Percentiles rank a stretch among this genome's conserved stretches.
These are phyloP conservation scores for Akanthomyces lecanii DNA, from an alignment of 2,329 filamentous ascomycete genomes.

Conservation along the genomic window DNA sequence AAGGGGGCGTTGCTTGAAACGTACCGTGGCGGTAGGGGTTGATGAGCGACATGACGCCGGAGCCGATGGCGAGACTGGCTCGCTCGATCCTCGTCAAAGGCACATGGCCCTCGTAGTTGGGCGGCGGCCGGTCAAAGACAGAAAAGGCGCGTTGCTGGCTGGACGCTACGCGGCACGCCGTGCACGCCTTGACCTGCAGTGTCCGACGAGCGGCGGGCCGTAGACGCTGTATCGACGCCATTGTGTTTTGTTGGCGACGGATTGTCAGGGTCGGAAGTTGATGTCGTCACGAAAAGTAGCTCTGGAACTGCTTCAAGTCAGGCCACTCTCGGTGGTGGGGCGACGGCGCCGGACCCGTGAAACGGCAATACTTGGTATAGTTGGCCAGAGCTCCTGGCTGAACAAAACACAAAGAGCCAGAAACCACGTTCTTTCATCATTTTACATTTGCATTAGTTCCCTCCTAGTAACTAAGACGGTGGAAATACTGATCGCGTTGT, in stretches of 20 bases:
- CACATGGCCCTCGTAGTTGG: constrained; percentile 89
- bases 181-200: constrained; percentile 23
- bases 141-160: constrained; percentile 55
- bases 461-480: too few relatives aligned
- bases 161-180: constrained; percentile 23
- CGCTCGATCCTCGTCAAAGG: constrained; percentile 78
- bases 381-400: too few relatives aligned
- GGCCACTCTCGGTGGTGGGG: constrained; percentile 6
- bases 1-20: background rate
- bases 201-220: background rate
- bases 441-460: too few relatives aligned
- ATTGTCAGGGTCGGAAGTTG: background rate
- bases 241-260: background rate
- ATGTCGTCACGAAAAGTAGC: background rate
- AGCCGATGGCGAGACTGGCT: constrained; percentile 62
- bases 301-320: background rate
- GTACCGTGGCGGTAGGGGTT: constrained; percentile 77
- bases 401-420: too few relatives aligned
- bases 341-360: background rate
- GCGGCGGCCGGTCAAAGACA: constrained; percentile 74
- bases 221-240: constrained; percentile 8
- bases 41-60: constrained; percentile 58
- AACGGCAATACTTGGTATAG: too few relatives aligned
- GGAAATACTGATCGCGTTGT: too few relatives aligned
- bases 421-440: too few relatives aligned